Evolutionary conservation across 192 early-diverging fungal species (phyloP).

Genomic region (Bifiguratus adelaidae): DNA sequence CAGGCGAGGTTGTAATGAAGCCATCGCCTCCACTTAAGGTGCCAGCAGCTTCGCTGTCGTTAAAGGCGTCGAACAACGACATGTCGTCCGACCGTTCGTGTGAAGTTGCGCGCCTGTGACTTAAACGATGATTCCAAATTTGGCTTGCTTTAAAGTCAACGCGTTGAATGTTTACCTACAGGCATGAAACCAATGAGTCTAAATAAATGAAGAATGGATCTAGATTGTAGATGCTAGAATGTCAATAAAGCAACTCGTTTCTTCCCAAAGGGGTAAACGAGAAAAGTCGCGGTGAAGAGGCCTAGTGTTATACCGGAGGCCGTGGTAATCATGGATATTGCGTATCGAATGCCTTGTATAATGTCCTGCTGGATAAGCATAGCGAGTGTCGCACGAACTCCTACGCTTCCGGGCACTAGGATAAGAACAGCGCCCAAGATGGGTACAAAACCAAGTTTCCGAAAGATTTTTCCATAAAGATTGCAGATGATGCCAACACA

Average conservation of each 20-base stretch:
- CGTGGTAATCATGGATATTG: slow-evolving; percentile 23
- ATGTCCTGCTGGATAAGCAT: slow-evolving; percentile 22
- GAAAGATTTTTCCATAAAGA: slow-evolving; percentile 19
- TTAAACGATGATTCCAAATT: too few species aligned
- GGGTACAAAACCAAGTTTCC: slow-evolving; percentile 24
- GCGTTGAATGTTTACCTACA: too few species aligned
- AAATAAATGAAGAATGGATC: too few species aligned
- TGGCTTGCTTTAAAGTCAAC: too few species aligned
- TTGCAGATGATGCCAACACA: slow-evolving; percentile 21
- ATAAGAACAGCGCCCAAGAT: slow-evolving; percentile 25
- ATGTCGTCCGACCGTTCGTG: too few species aligned
- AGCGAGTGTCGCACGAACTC: slow-evolving; percentile 17
- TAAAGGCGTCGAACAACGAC: too few species aligned
- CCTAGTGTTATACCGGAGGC: slow-evolving; percentile 24
- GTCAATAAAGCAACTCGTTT: slow-evolving; percentile 20
- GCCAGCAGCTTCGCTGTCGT: too few species aligned
- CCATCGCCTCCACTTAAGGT: too few species aligned
- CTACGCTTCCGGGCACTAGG: slow-evolving; percentile 27
- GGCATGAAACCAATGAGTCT: too few species aligned
- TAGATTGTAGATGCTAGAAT: too few species aligned
- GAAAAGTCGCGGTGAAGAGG: slow-evolving; percentile 19
- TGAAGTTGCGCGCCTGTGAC: too few species aligned
- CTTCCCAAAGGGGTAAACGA: slow-evolving; percentile 25
- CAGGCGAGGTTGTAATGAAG: too few species aligned
- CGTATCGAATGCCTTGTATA: slow-evolving; percentile 16